Percentiles rank a stretch among this genome's conserved stretches.
Evolutionary conservation across 2,329 filamentous ascomycete species (phyloP).

Genomic region (Harringtonia aguacate): DNA sequence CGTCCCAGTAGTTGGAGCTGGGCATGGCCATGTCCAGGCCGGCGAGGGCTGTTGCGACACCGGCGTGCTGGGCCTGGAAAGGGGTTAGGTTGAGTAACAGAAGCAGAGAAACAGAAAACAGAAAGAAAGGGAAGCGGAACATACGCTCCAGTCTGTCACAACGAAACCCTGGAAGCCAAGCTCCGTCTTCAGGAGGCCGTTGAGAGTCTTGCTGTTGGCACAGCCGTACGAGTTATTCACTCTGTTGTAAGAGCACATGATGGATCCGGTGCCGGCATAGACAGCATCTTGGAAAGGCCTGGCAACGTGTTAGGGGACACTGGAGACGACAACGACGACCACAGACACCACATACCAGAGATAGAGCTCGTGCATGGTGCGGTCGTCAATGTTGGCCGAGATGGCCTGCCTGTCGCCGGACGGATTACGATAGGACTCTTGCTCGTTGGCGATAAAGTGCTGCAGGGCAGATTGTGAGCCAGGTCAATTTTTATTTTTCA

Average conservation of each 20-base stretch:
- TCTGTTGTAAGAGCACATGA: constrained; percentile 57
- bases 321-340: too few relatives aligned
- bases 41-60: constrained; percentile 48
- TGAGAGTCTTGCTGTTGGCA: constrained; percentile 54
- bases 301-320: not conserved
- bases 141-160: constrained; percentile 48
- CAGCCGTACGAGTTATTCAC: constrained; percentile 61
- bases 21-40: constrained; percentile 69
- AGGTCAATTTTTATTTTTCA: too few relatives aligned
- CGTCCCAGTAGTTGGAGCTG: constrained; percentile 27
- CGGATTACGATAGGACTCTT: constrained; percentile 43
- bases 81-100: not conserved
- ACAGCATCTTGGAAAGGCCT: constrained; percentile 47
- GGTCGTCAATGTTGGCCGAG: constrained; percentile 32
- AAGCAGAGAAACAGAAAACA: not conserved
- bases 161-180: constrained; percentile 54
- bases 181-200: constrained; percentile 52
- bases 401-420: constrained; percentile 30
- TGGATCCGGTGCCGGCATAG: constrained; percentile 42
- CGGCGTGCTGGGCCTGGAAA: constrained; percentile 46
- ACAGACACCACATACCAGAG: constrained; percentile 26
- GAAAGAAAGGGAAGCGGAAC: not conserved
- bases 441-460: constrained; percentile 51
- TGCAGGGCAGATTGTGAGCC: too few relatives aligned
- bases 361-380: constrained; percentile 36